Evolutionary conservation across 257 asterid species (phyloP), one percentile per base, ranked within the genome.

Genomic region (Solanum etuberosum): DNA sequence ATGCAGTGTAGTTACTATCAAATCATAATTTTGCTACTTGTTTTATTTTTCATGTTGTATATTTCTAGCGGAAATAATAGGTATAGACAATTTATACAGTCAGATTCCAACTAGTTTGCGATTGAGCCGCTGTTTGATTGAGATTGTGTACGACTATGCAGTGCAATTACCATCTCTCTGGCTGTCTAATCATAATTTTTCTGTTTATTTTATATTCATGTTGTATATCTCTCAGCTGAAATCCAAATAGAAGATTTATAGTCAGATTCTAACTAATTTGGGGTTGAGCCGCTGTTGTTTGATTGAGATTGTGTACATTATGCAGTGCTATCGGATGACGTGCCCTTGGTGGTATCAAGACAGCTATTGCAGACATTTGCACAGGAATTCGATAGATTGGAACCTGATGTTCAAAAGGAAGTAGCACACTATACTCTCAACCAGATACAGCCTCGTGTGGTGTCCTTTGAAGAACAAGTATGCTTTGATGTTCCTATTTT

Each of bases 391-490:
- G 97, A 98, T 86, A 94, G 88, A 83, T 88, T 95, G 94, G 96
- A 94, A 91, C 92, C 98, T 1, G 98, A 93, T 86, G 90, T 93
- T 88, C 98, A 94, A 93, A 95, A 97, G 94, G 98, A 97, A 87
- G 93, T 95, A 43, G 94, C 99, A 11, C 98, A 93, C 89, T 93
- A 97, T 87, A 91, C 98, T 18, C 98, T 95, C 85, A 94, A 90
- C 92, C 98, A 97, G 95, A 97, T 97, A 88, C 99, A 97, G 87
- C 98, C 97, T 78, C 98, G 98, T 27, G 98, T 95, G 38, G 98
- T 97, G 83, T 95, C 98, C 5, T 95, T 97, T n/a, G 99, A 97
- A 85, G 99, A 96, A 85, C 99, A 96, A 98, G 99, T 95, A 84
- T 51, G 54, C 65, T 31, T 32, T 74, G 54, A 37, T 37, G 54